Conservation (phyloP, 2,329 filamentous ascomycete genomes). For the Fusarium globosum region DNA sequence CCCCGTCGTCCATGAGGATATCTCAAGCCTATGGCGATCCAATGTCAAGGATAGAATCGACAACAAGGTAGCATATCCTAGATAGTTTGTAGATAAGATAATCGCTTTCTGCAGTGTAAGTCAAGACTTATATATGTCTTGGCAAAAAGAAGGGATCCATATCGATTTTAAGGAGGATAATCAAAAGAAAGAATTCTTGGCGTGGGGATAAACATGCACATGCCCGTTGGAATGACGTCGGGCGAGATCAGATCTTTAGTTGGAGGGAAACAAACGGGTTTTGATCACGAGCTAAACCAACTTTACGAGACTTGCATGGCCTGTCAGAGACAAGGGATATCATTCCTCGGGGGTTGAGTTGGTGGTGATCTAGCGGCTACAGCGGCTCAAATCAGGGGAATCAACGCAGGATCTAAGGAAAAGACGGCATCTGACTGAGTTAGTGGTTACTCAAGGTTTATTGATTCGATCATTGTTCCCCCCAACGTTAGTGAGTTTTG, state of each 20-base stretch:
- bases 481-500: background rate
- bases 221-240: conserved; percentile 18
- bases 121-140: background rate
- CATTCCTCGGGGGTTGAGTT: background rate
- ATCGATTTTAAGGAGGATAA: background rate
- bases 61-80: background rate
- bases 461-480: background rate
- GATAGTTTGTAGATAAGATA: background rate
- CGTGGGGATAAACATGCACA: conserved; percentile 1
- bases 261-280: conserved; percentile 5
- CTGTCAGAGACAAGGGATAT: conserved; percentile 12
- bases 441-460: background rate
- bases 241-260: background rate
- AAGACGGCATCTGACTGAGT: background rate
- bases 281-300: conserved; percentile 20
- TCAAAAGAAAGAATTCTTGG: conserved; percentile 11
- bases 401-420: background rate
- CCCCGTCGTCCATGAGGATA: conserved; percentile 55
- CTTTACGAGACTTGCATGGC: background rate
- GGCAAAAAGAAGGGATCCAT: background rate
- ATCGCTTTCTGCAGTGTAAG: background rate
- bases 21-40: background rate
- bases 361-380: conserved; percentile 3
- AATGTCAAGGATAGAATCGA: background rate
- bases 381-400: conserved; percentile 2